A percentile compares a stretch with the other conserved stretches of the same genome.
phyloP scores from a whole-genome alignment of 352 stramenopile species.

The Pythium scleroteichum region DNA sequence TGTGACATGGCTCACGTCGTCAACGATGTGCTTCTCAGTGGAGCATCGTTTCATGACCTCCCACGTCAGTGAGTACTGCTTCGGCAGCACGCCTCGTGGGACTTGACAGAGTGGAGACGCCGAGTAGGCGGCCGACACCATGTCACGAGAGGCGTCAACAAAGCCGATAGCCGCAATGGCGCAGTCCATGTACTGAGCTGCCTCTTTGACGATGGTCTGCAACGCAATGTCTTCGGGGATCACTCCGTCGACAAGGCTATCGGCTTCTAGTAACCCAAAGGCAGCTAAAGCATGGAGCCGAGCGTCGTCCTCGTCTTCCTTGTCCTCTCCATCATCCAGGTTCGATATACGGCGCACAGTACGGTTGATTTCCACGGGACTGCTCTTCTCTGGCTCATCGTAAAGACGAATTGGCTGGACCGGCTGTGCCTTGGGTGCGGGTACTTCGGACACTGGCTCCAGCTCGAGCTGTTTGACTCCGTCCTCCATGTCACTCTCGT shows the following conservation, averaged over 20 bases:
- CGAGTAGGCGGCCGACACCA: slow-evolving; percentile 53
- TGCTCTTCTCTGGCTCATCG: slow-evolving; percentile 5
- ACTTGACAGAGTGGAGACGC: slow-evolving; percentile 26
- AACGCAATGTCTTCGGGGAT: slow-evolving; percentile 23
- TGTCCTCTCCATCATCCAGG: slow-evolving; percentile 19
- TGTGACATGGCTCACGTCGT: slow-evolving; percentile 1
- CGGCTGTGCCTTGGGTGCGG: background rate
- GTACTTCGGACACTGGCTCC: background rate
- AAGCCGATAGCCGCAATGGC: slow-evolving; percentile 64
- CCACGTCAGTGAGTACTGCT: slow-evolving; percentile 56
- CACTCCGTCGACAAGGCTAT: slow-evolving; percentile 7
- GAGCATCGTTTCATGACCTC: slow-evolving; percentile 51
- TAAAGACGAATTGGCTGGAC: background rate
- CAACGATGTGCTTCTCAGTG: background rate
- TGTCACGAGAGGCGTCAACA: slow-evolving; percentile 57
- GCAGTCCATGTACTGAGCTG: slow-evolving; percentile 50
- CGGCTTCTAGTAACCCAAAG: slow-evolving; percentile 54
- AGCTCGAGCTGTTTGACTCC: background rate
- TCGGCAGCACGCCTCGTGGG: slow-evolving; percentile 40
- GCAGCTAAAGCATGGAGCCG: slow-evolving; percentile 41
- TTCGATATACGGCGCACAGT: slow-evolving; percentile 1
- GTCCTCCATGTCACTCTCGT: slow-evolving; percentile 21
- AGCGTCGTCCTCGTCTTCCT: slow-evolving; percentile 38
- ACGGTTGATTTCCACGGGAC: background rate
- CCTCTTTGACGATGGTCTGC: slow-evolving; percentile 52